These are phyloP conservation scores for Fusarium mundagurra DNA, from an alignment of 2,329 filamentous ascomycete species.

Conservation along the genomic window DNA sequence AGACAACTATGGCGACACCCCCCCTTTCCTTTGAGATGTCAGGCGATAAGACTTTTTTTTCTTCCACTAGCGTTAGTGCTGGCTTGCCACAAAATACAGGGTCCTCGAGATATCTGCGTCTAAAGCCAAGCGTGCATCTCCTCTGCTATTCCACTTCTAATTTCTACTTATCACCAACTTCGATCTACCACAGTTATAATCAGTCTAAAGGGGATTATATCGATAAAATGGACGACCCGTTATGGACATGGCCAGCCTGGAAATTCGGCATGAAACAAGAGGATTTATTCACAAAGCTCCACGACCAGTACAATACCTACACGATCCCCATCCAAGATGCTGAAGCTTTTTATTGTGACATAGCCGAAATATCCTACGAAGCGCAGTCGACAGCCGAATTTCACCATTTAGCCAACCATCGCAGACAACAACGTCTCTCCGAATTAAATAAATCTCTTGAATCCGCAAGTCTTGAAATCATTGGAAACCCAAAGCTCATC, in stretches of 20 bases:
- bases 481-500: conserved; percentile 64
- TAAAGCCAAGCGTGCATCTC: background rate
- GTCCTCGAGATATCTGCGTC: background rate
- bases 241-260: conserved; percentile 64
- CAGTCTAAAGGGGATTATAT: background rate
- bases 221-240: conserved; percentile 60
- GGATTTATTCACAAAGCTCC: conserved; percentile 63
- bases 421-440: conserved; percentile 60
- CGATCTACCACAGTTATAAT: background rate
- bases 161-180: background rate
- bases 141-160: background rate
- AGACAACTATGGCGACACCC: background rate
- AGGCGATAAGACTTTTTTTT: background rate
- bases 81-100: background rate
- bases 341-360: conserved; percentile 67
- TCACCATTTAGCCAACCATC: conserved; percentile 59
- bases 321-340: conserved; percentile 62
- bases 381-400: conserved; percentile 60
- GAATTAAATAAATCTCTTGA: conserved; percentile 64
- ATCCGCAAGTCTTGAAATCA: conserved; percentile 63
- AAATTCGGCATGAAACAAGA: conserved; percentile 68
- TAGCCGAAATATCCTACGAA: conserved; percentile 62
- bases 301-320: conserved; percentile 67
- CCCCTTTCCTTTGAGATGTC: background rate
- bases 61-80: background rate